phyloP scores from a whole-genome alignment of 1,284 basidiomycete genomes.

The Boletellus deceptivus region DNA sequence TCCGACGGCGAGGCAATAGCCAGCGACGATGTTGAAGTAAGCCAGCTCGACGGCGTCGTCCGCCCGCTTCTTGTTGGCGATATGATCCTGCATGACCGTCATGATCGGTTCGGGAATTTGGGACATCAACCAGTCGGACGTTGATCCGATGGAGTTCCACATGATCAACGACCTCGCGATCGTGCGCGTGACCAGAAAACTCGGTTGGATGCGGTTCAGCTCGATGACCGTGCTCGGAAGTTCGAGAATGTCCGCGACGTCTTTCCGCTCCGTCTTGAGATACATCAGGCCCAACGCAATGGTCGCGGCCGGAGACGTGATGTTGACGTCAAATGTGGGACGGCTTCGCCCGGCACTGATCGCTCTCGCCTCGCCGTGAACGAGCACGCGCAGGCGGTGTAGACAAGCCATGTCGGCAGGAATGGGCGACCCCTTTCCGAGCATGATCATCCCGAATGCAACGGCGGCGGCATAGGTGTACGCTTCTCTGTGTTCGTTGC shows the following conservation, averaged over 20 bases:
- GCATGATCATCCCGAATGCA: conserved; percentile 94
- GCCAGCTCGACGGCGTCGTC: conserved; percentile 84
- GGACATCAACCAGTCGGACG: conserved; percentile 72
- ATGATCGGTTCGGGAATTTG: conserved; percentile 75
- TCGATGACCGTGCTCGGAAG: conserved; percentile 80
- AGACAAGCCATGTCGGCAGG: conserved; percentile 75
- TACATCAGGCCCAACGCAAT: conserved; percentile 93
- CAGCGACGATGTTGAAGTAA: conserved; percentile 86
- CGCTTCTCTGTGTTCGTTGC: conserved; percentile 84
- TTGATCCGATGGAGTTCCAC: conserved; percentile 80
- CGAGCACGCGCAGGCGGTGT: conserved; percentile 62
- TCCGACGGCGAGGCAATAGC: conserved; percentile 88
- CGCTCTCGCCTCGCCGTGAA: conserved; percentile 65
- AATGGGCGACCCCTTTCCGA: conserved; percentile 78
- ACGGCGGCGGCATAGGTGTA: conserved; percentile 90
- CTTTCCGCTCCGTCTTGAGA: conserved; percentile 77
- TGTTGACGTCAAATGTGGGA: conserved; percentile 72
- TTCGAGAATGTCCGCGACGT: conserved; percentile 81
- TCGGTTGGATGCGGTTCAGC: conserved; percentile 85
- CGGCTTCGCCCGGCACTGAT: conserved; percentile 38
- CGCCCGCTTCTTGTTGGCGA: conserved; percentile 46
- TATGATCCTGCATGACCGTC: conserved; percentile 52
- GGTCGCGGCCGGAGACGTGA: conserved; percentile 89
- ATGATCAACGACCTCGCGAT: conserved; percentile 81
- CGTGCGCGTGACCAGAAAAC: conserved; percentile 80